Base-by-base conservation (phyloP, 1,284 basidiomycete species). In the Cryptococcus sp. region DNA sequence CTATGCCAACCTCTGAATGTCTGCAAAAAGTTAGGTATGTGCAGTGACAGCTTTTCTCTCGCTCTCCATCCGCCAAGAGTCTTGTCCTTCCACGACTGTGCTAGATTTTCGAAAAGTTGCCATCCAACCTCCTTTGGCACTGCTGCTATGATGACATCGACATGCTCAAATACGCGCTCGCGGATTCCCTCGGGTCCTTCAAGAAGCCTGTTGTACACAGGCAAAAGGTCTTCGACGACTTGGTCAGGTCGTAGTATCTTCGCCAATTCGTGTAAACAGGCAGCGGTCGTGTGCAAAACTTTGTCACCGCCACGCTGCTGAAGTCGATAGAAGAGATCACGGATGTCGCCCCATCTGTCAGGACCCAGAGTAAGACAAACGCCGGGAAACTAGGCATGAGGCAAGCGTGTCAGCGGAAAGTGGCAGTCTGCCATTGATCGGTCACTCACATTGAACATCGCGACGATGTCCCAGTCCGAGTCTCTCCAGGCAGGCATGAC, bases 261-360 rank as follows among this genome's bases (percentile, higher is more conserved):
- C 39, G 93, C 93, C 47, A 98, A 79, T 76, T 95, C 93, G 60
- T 93, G 93, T 27, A 96, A 75, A 50, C 90, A 91, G 1, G 94
- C 91, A 1, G 92, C 90, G 30, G 75, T 70, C 38, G 69, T 76
- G 50, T 68, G 66, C 50, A 82, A 70, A 0, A 83, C 83, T 40
- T 82, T 81, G 66, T 85, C 83, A 22, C 82, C 79, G 2, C 86
- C 83, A 0, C 71, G 65, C 4, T 57, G 46, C 42, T 71, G 68
- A 48, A 97, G 82, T 8, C 83, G 81, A 22, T 83, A 72, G 78
- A 96, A 93, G 45, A 86, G 80, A 6, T 83, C 82, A 27, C 88
- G 85, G 15, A 99, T 79, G 60, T 88, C 84, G n/a, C 75, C 69
- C 94, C 94, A 99, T 47, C 89, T 84, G 3, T 78, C 76, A 5